Evolutionary conservation across 1,284 basidiomycete genomes (phyloP).

Genomic region (Ganoderma lucidum): DNA sequence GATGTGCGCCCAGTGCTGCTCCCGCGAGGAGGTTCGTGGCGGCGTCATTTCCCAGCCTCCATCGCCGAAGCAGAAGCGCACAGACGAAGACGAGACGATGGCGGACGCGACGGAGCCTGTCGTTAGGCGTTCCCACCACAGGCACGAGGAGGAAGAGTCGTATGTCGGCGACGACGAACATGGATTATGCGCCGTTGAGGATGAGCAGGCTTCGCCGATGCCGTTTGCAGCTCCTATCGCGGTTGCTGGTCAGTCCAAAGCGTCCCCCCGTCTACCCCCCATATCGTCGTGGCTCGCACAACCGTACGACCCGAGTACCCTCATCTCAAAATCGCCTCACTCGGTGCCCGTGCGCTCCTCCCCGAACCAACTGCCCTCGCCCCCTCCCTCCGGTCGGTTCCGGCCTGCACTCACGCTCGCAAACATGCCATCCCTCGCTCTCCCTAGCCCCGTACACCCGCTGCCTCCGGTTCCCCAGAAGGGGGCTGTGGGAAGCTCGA

Average conservation of each 20-base stretch:
- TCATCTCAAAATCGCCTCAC: constrained; percentile 35
- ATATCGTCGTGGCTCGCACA: constrained; percentile 56
- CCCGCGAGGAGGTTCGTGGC: constrained; percentile 17
- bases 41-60: constrained; percentile 6
- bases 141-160: constrained; percentile 31
- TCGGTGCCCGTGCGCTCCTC: constrained; percentile 27
- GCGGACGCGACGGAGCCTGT: constrained; percentile 7
- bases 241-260: constrained; percentile 15
- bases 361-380: constrained; percentile 52
- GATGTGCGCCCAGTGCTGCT: constrained; percentile 44
- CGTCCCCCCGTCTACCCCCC: constrained; percentile 51
- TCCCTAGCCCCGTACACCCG: constrained; percentile 46
- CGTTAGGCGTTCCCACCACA: constrained; percentile 15
- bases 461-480: constrained; percentile 12
- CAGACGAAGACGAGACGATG: constrained; percentile 16
- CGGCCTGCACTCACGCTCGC: constrained; percentile 36
- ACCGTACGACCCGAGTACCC: constrained; percentile 44
- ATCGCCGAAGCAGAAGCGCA: constrained; percentile 22
- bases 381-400: constrained; percentile 50
- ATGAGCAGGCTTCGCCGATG: constrained; percentile 28
- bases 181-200: constrained; percentile 29
- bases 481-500: constrained; percentile 8
- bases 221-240: constrained; percentile 21
- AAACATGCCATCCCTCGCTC: constrained; percentile 46
- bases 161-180: constrained; percentile 38